Evolutionary conservation across 257 asterid species (phyloP), one percentile per base, ranked within the genome.

Genomic region (Solanum etuberosum): DNA sequence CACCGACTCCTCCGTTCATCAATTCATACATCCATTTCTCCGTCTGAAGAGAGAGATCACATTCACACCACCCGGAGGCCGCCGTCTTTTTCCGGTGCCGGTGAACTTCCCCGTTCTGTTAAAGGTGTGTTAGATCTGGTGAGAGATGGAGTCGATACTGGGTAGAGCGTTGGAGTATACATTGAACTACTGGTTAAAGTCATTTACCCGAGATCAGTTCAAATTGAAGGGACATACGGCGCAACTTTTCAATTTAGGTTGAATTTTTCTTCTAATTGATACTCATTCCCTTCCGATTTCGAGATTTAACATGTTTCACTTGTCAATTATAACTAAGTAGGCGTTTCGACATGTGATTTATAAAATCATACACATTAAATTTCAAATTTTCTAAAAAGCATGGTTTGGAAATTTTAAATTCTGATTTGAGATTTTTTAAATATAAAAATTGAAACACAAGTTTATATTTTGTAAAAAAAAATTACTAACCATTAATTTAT

Each of bases 151-250:
- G 88, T 95, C 99, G 71, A 96, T 97, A 86, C 31, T 97, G 89
- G 99, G 98, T 37, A 92, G 95, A 90, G 99, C 99, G 57, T 88
- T 97, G 86, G 99, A 97, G 91, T 97, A 96, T 85, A 97, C 99
- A 70, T 92, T 97, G 46, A 97, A 97, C 93, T 97, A 97, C 88
- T 97, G 99, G 99, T 89, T 97, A 89, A 97, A 94, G 91, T 95
- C 99, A 1, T 97, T 96, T 92, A 90, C 92, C 86, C 91, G 99
- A 91, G 99, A 97, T 94, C 99, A 97, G 94, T 96, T 96, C 92
- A 97, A 96, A 91, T 92, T 96, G 92, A 97, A 96, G 88, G 99
- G 99, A 4, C 97, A 96, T 46, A 93, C 94, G 11, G 98, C 90
- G 1, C 99, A 95, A 51, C 99, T 97, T 80, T 97, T 94, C 15